Evolutionary conservation across 2,329 filamentous ascomycete genomes (phyloP).

Genomic region (Ascochyta koolunga): DNA sequence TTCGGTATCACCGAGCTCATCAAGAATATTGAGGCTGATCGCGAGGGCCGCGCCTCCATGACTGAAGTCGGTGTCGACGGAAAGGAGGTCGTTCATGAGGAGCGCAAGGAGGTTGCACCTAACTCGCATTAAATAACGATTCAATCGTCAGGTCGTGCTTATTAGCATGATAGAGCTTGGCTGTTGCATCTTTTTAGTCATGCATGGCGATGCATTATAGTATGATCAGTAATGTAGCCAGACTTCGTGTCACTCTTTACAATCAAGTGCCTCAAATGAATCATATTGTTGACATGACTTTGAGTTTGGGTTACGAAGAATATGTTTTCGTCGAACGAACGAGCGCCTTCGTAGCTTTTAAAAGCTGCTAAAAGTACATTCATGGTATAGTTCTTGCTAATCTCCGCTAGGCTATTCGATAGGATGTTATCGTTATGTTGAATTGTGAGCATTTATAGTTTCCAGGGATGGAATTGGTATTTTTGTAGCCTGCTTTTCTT

Average conservation of each 20-base stretch:
- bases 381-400: too few relatives aligned
- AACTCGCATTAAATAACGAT: neutral
- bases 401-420: too few relatives aligned
- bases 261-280: neutral
- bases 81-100: conserved; percentile 34
- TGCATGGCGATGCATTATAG: neutral
- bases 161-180: neutral
- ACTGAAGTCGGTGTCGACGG: conserved; percentile 39
- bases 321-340: too few relatives aligned
- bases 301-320: neutral
- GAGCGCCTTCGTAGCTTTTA: too few relatives aligned
- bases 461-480: too few relatives aligned
- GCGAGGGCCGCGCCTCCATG: conserved; percentile 28
- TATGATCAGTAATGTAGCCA: conserved; percentile 20
- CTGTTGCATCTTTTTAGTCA: neutral
- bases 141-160: neutral
- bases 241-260: conserved; percentile 24
- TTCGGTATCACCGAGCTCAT: conserved; percentile 64
- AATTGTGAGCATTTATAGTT: too few relatives aligned
- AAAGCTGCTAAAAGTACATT: too few relatives aligned
- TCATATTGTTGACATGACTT: neutral
- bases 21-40: conserved; percentile 42
- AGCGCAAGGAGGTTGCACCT: conserved; percentile 34
- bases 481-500: too few relatives aligned
- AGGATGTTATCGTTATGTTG: too few relatives aligned